Percentiles rank a stretch among this genome's conserved stretches.
phyloP scores from a whole-genome alignment of 139 green algal genomes.

The Tetradesmus obliquus region DNA sequence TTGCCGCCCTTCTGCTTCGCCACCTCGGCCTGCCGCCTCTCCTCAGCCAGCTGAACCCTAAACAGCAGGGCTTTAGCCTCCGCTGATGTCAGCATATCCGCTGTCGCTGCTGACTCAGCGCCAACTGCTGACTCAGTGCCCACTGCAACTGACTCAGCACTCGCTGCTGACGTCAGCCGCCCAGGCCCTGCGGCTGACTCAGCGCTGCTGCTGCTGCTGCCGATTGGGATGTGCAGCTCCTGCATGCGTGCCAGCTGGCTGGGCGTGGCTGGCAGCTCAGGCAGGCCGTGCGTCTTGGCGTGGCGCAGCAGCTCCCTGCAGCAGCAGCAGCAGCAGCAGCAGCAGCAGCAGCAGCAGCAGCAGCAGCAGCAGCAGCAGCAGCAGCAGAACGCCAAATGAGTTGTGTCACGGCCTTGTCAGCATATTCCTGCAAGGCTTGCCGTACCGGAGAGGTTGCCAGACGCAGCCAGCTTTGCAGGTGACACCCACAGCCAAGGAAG shows the following conservation, averaged over 20 bases:
- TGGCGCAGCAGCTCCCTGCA: conserved; percentile 36
- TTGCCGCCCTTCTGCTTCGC: neutral
- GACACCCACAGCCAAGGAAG: too few relatives aligned
- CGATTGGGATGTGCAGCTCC: conserved; percentile 1
- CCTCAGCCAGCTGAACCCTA: conserved; percentile 17
- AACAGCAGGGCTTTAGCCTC: conserved; percentile 36
- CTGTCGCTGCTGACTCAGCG: neutral
- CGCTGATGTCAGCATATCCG: neutral
- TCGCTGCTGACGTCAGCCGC: neutral
- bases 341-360: neutral
- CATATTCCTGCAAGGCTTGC: neutral
- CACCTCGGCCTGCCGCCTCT: neutral
- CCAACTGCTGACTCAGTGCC: neutral
- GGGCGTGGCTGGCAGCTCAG: conserved; percentile 7
- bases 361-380: neutral
- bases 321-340: neutral
- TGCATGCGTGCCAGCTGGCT: conserved; percentile 32
- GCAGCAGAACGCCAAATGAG: too few relatives aligned
- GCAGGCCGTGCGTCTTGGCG: conserved; percentile 10
- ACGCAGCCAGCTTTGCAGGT: too few relatives aligned
- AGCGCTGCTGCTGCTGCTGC: neutral
- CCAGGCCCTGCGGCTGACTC: neutral
- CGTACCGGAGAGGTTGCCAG: too few relatives aligned
- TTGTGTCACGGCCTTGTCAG: too few relatives aligned
- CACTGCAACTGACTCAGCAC: neutral